A percentile compares a stretch with the other conserved stretches of the same genome.
phyloP scores from a whole-genome alignment of 352 stramenopile species.

The Globisporangium spiculum region DNA sequence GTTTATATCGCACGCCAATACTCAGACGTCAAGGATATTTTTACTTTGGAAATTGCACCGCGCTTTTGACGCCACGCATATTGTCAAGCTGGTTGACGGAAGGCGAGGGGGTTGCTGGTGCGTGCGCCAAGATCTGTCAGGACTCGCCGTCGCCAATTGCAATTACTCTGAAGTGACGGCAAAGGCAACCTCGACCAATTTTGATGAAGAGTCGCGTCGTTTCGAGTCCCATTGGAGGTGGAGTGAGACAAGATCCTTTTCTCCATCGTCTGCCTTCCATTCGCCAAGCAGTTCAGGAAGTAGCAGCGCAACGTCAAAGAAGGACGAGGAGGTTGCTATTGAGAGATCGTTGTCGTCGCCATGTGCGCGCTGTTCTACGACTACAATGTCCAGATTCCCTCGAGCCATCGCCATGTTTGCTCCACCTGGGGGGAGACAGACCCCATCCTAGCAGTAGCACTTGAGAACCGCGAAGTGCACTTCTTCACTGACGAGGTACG shows the following conservation, averaged over 20 bases:
- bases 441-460: constrained; percentile 70
- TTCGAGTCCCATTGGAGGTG: neutral
- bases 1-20: neutral
- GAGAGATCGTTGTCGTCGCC: no score
- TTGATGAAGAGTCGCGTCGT: constrained; percentile 7
- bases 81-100: neutral
- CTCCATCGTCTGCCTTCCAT: neutral
- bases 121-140: no score
- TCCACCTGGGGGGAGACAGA: constrained; percentile 84
- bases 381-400: constrained; percentile 67
- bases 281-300: neutral
- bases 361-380: constrained; percentile 79
- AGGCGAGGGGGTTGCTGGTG: no score
- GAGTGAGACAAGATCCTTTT: neutral
- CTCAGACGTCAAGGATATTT: constrained; percentile 3
- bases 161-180: neutral
- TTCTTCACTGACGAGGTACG: constrained; percentile 89
- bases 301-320: neutral
- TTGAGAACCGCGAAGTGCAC: constrained; percentile 85
- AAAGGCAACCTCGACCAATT: neutral
- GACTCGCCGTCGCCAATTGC: no score
- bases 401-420: constrained; percentile 67
- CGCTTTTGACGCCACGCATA: neutral
- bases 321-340: neutral
- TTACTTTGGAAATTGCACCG: neutral